Percentiles rank a stretch among this genome's conserved stretches.
phyloP scores from a whole-genome alignment of 805 yeast genomes.

The Babjeviella inositovora region DNA sequence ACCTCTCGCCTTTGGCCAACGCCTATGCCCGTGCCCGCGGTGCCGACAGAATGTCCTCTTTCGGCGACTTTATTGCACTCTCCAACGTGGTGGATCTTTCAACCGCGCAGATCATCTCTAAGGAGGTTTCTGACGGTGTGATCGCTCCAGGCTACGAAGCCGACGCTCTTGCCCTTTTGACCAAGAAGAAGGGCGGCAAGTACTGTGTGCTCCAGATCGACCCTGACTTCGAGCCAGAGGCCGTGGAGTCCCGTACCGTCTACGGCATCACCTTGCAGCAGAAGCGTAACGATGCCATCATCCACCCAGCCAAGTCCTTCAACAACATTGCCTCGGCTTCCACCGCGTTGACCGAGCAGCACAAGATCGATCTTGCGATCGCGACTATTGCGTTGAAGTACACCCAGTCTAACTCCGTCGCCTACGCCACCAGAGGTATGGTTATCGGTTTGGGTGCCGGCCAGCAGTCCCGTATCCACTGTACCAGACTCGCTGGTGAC shows the following conservation, averaged over 20 bases:
- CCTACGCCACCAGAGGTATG: conserved; percentile 99
- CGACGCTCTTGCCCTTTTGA: conserved; percentile 79
- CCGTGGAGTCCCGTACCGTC: conserved; percentile 82
- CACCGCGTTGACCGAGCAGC: conserved; percentile 82
- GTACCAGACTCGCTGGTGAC: conserved; percentile 98
- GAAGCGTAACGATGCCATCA: conserved; percentile 95
- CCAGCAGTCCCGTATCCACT: conserved; percentile 97
- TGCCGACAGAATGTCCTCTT: conserved; percentile 98
- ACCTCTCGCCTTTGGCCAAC: conserved; percentile 90
- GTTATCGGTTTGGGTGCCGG: conserved; percentile 99
- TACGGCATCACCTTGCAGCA: conserved; percentile 93
- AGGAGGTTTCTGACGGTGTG: conserved; percentile 97
- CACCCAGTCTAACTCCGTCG: conserved; percentile 97
- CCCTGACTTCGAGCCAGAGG: conserved; percentile 78
- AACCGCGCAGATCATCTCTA: conserved; percentile 92
- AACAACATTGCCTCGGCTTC: conserved; percentile 81
- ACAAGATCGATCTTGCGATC: conserved; percentile 82
- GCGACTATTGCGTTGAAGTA: conserved; percentile 96
- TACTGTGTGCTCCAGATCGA: conserved; percentile 94
- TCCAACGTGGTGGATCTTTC: conserved; percentile 93
- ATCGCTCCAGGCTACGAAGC: conserved; percentile 94
- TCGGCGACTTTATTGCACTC: conserved; percentile 96
- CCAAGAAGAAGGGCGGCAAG: conserved; percentile 92
- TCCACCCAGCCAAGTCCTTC: conserved; percentile 78
- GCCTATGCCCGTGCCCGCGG: conserved; percentile 99